Evolutionary conservation across 768 basidiomycete genomes (phyloP), one percentile per base, ranked within the genome.

Genomic region (Collybiopsis confluens): DNA sequence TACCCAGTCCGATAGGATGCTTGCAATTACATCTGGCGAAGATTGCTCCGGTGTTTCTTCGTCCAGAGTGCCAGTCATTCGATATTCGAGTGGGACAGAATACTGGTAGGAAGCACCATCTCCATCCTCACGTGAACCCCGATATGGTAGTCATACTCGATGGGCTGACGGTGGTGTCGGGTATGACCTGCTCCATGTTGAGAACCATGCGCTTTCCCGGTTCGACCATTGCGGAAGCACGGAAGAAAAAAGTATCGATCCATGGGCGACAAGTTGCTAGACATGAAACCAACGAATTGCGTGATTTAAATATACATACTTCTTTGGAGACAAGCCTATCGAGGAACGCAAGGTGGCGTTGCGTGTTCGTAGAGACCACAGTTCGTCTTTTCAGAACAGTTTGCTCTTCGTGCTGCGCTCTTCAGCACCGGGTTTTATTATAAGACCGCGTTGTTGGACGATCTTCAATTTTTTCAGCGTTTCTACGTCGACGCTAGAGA

Each of bases 21-120:
- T 59, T 40, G 62, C 60, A 51, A 60, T 58, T 46, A 63, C 36
- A 54, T 62, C 60, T 6, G 15, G n/a, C n/a, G n/a, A n/a, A n/a
- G n/a, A n/a, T n/a, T n/a, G n/a, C n/a, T n/a, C n/a, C n/a, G n/a
- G n/a, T n/a, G n/a, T n/a, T n/a, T n/a, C n/a, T n/a, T n/a, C n/a
- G n/a, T n/a, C n/a, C n/a, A n/a, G n/a, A n/a, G n/a, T n/a, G n/a
- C n/a, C n/a, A n/a, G n/a, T n/a, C n/a, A n/a, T n/a, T n/a, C n/a
- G n/a, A n/a, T n/a, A n/a, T n/a, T n/a, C n/a, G n/a, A n/a, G n/a
- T n/a, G n/a, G n/a, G n/a, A n/a, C n/a, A n/a, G n/a, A n/a, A n/a
- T n/a, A n/a, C n/a, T n/a, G n/a, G n/a, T n/a, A n/a, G n/a, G n/a
- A n/a, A n/a, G n/a, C n/a, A n/a, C 15, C 37, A 21, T 9, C 36